phyloP scores from a whole-genome alignment of 2,329 filamentous ascomycete species.

The Cladosporium cucumerinum region DNA sequence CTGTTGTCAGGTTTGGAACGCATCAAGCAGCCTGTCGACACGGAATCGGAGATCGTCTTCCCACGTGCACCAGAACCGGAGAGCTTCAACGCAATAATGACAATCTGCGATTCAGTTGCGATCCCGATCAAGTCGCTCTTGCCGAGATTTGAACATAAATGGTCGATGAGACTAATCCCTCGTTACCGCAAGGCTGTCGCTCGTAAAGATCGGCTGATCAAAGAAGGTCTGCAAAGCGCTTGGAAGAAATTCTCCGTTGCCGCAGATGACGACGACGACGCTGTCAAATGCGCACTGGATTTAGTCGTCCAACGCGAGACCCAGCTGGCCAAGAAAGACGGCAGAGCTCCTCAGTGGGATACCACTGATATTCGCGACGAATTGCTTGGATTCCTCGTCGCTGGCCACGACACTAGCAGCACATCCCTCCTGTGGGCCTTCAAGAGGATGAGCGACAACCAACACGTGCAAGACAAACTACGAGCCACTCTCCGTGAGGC shows the following conservation, averaged over 20 bases:
- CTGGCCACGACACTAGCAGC: slow-evolving; percentile 48
- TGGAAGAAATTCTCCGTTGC: slow-evolving; percentile 26
- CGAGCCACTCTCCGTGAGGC: slow-evolving; percentile 31
- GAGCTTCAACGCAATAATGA: slow-evolving; percentile 17
- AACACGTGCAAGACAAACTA: slow-evolving; percentile 36
- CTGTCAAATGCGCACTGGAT: slow-evolving; percentile 36
- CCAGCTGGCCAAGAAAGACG: slow-evolving; percentile 36
- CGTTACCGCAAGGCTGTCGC: slow-evolving; percentile 15
- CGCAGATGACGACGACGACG: slow-evolving; percentile 29
- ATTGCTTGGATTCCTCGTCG: slow-evolving; percentile 37
- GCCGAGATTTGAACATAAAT: slow-evolving; percentile 26
- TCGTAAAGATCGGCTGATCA: slow-evolving; percentile 34
- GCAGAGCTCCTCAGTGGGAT: slow-evolving; percentile 25
- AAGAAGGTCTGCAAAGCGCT: slow-evolving; percentile 33
- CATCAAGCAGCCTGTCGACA: slow-evolving; percentile 3
- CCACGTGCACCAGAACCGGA: slow-evolving; percentile 23
- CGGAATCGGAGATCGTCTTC: slow-evolving; percentile 19
- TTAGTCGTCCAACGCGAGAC: slow-evolving; percentile 36
- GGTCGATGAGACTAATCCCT: slow-evolving; percentile 21
- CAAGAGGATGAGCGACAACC: slow-evolving; percentile 39
- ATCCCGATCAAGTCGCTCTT: slow-evolving; percentile 23
- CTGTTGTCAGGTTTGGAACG: slow-evolving; percentile 17
- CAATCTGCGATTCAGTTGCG: slow-evolving; percentile 11
- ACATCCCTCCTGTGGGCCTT: slow-evolving; percentile 42
- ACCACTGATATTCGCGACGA: slow-evolving; percentile 28